Evolutionary conservation across 106 monocot species (phyloP).

Genomic region (Dendrobium huoshanense): DNA sequence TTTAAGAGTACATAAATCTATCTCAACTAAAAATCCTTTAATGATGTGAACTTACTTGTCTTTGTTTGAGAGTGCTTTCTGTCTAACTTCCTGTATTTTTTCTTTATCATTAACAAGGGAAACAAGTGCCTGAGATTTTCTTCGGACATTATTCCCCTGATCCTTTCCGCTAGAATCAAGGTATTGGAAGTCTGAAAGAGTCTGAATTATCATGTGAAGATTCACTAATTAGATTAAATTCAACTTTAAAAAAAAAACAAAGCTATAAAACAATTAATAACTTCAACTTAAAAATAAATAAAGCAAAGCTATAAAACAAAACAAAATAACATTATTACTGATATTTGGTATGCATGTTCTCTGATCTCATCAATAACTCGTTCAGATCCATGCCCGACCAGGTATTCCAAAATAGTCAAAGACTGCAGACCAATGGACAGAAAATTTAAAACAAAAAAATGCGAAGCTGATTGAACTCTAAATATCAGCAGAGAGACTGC

Average conservation of each 20-base stretch:
- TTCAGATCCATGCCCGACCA: slow-evolving; percentile 86
- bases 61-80: slow-evolving; percentile 68
- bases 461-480: background rate
- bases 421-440: slow-evolving; percentile 31
- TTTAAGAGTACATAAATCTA: background rate
- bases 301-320: background rate
- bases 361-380: slow-evolving; percentile 89
- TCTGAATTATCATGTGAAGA: slow-evolving; percentile 30
- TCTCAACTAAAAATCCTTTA: background rate
- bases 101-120: slow-evolving; percentile 86
- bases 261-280: background rate
- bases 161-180: slow-evolving; percentile 86
- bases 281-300: background rate
- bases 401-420: slow-evolving; percentile 83
- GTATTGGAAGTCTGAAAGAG: slow-evolving; percentile 85
- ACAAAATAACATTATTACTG: slow-evolving; percentile 33
- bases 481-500: background rate
- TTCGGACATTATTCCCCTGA: slow-evolving; percentile 83
- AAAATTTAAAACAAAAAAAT: background rate
- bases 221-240: background rate
- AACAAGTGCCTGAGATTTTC: slow-evolving; percentile 86
- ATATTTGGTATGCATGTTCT: slow-evolving; percentile 87
- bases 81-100: slow-evolving; percentile 72
- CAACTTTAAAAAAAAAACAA: background rate
- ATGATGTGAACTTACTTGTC: slow-evolving; percentile 59